A percentile compares a stretch with the other conserved stretches of the same genome.
phyloP scores from a whole-genome alignment of 1,284 basidiomycete species.

The Prillingera fragicola region DNA sequence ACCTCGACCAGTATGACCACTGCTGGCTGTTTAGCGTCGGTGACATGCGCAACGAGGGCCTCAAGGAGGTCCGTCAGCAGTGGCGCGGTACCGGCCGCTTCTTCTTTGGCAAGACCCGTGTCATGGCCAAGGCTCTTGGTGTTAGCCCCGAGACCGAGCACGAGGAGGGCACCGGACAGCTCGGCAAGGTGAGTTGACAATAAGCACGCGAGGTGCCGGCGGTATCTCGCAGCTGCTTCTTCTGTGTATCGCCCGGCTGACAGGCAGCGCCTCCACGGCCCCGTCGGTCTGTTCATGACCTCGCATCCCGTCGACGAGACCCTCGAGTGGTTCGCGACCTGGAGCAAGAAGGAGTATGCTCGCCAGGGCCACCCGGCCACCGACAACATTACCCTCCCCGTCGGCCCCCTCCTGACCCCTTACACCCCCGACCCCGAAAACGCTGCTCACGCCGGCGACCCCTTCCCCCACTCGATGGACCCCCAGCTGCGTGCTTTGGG shows the following conservation, averaged over 20 bases:
- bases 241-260: background rate
- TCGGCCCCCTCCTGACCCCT: slow-evolving; percentile 52
- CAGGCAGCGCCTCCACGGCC: slow-evolving; percentile 78
- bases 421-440: slow-evolving; percentile 59
- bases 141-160: slow-evolving; percentile 82
- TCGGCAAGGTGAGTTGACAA: slow-evolving; percentile 63
- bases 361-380: slow-evolving; percentile 77
- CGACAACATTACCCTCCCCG: slow-evolving; percentile 69
- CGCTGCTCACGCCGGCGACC: slow-evolving; percentile 63
- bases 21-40: slow-evolving; percentile 94
- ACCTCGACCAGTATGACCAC: slow-evolving; percentile 77
- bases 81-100: slow-evolving; percentile 92
- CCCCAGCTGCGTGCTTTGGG: slow-evolving; percentile 91
- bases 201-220: background rate
- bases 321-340: slow-evolving; percentile 88
- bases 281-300: slow-evolving; percentile 89
- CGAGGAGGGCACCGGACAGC: slow-evolving; percentile 67
- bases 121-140: slow-evolving; percentile 96
- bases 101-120: slow-evolving; percentile 86
- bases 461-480: slow-evolving; percentile 94
- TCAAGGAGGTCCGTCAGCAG: slow-evolving; percentile 85
- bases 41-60: slow-evolving; percentile 87
- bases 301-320: slow-evolving; percentile 82
- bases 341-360: slow-evolving; percentile 84
- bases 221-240: background rate